Base-by-base conservation (phyloP, 345 rosid species). In the Nasturtium officinale region DNA sequence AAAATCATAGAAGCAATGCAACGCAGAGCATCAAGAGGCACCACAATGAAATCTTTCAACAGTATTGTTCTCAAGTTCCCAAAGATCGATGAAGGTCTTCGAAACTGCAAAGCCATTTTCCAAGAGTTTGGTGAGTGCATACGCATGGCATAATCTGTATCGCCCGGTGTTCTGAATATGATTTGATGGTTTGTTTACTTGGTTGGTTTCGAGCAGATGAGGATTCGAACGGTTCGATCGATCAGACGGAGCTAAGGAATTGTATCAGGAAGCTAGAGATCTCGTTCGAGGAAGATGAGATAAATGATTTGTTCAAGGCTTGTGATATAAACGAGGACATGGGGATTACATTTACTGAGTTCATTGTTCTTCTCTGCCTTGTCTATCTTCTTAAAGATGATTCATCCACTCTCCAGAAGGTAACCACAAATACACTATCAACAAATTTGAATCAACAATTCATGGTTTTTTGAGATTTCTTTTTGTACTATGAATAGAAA, bases 351-450 rank as follows among this genome's bases (percentile, higher is more conserved):
- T 94, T 94, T 87, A 88, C 87, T 23, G 99, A 91, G 73, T 95
- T 91, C 83, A 81, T 95, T 45, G 99, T 95, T 37, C 91, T 91
- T 67, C 92, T 95, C 46, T 89, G 99, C 74, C 96, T 91, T 15
- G 95, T 87, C 51, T 84, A 88, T 83, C 97, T 95, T 78, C 86
- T 95, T 52, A 88, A 91, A 80, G 90, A 82, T 30, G 85, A 87
- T 60, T 84, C 96, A 17, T 58, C 87, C 45, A 85, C 85, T 55
- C 77, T 77, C 54, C 80, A 69, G 21, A 77, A 89, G 64, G 97
- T 90, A 86, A 85, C 87, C 85, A 52, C 38, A 55, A 25, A 17
- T 2, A 33, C 1, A 6, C 5, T 20, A 2, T 51, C 1, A 33
- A 17, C 3, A 16, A 26, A 32, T 33, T 42, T 10, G 8, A 5